Percentiles rank a stretch among this genome's conserved stretches.
These are phyloP conservation scores for Moringa oleifera DNA, from an alignment of 345 rosid genomes.

Conservation along the genomic window DNA sequence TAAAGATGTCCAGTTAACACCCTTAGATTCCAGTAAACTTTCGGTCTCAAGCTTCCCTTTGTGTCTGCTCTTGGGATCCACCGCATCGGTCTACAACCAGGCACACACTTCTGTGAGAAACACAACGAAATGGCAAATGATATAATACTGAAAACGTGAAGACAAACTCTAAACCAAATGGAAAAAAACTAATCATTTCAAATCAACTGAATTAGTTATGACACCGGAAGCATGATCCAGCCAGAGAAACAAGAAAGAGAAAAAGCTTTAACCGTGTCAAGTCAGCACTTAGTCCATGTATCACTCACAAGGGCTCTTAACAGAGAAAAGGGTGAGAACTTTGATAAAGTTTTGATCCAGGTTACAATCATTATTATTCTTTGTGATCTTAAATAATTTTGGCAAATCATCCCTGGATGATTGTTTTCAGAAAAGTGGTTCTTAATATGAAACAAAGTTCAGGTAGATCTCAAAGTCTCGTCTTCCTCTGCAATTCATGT, in stretches of 20 bases:
- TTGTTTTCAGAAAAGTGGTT: too few relatives aligned
- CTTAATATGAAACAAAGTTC: too few relatives aligned
- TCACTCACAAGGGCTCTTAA: too few relatives aligned
- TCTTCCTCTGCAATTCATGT: not conserved
- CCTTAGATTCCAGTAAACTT: constrained; percentile 52
- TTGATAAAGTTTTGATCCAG: not conserved
- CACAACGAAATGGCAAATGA: not conserved
- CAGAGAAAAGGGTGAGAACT: not conserved
- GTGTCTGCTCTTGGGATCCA: constrained; percentile 98
- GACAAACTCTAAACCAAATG: not conserved
- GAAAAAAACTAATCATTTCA: not conserved
- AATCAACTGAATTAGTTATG: too few relatives aligned
- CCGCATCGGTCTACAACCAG: constrained; percentile 60
- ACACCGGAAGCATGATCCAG: too few relatives aligned
- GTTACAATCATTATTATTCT: too few relatives aligned
- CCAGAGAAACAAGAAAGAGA: not conserved
- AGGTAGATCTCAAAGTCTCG: not conserved
- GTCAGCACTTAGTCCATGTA: not conserved
- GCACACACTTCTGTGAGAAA: constrained; percentile 5
- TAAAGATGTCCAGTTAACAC: constrained; percentile 87
- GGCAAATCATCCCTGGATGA: too few relatives aligned
- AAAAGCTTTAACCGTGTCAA: not conserved
- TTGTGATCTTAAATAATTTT: too few relatives aligned
- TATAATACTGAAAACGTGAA: not conserved
- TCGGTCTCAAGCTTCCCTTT: constrained; percentile 95